A percentile compares a stretch with the other conserved stretches of the same genome.
Evolutionary conservation across 2,329 filamentous ascomycete genomes (phyloP).

Genomic region (Elsinoe batatas): DNA sequence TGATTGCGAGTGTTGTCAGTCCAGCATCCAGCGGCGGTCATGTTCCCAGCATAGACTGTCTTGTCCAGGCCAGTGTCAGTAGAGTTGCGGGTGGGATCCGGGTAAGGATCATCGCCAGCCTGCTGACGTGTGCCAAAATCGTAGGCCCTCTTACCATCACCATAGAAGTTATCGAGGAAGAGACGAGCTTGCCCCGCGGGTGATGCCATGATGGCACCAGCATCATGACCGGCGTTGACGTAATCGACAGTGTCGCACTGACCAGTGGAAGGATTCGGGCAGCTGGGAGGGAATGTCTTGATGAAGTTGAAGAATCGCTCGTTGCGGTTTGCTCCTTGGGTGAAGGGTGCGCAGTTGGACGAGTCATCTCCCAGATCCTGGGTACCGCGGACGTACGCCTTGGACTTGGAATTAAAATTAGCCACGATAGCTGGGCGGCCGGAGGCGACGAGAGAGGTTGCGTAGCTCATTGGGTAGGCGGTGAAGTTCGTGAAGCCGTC

Average conservation of each 20-base stretch:
- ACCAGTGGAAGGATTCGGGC: conserved; percentile 19
- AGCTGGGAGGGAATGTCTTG: conserved; percentile 26
- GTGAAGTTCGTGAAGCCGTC: conserved; percentile 27
- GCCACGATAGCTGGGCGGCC: conserved; percentile 25
- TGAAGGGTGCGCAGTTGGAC: conserved; percentile 24
- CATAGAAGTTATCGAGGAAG: conserved; percentile 31
- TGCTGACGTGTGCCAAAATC: conserved; percentile 29
- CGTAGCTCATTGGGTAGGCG: conserved; percentile 25
- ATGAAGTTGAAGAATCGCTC: conserved; percentile 34
- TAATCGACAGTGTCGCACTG: conserved; percentile 30
- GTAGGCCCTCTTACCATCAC: conserved; percentile 25
- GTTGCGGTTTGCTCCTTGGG: conserved; percentile 27
- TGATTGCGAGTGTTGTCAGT: conserved; percentile 21
- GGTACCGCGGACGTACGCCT: conserved; percentile 28
- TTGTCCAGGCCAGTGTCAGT: conserved; percentile 20
- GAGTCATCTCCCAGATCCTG: conserved; percentile 29
- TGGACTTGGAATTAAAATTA: conserved; percentile 27
- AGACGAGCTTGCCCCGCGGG: conserved; percentile 28
- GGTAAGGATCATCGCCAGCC: conserved; percentile 26
- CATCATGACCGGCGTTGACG: conserved; percentile 27
- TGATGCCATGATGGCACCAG: conserved; percentile 27
- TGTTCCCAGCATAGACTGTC: conserved; percentile 26
- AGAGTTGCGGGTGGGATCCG: conserved; percentile 23
- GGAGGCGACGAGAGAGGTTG: conserved; percentile 20
- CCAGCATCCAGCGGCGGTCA: conserved; percentile 32